Evolutionary conservation across 331 rosid genomes (phyloP).

Genomic region (Erythrophleum ivorense): DNA sequence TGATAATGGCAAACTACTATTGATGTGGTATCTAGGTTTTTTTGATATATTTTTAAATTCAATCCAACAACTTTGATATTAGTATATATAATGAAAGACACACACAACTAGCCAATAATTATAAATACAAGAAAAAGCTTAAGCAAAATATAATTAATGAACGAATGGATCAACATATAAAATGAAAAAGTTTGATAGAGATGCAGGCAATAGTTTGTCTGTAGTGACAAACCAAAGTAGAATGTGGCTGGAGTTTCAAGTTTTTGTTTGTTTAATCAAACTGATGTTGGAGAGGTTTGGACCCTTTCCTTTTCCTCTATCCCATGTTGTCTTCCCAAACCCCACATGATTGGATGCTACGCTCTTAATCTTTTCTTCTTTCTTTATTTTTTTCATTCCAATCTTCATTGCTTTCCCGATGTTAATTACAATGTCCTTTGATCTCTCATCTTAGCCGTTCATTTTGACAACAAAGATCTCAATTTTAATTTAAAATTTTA

Average conservation of each 20-base stretch:
- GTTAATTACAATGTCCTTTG: too few relatives aligned
- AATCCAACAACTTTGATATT: neutral
- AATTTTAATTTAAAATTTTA: too few relatives aligned
- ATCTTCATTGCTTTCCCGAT: too few relatives aligned
- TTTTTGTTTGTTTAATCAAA: neutral
- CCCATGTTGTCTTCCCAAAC: neutral
- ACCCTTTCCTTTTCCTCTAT: neutral
- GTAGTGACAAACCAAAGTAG: conserved; percentile 1
- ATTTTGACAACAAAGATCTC: too few relatives aligned
- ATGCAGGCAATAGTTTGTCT: conserved; percentile 24
- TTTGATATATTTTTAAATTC: neutral
- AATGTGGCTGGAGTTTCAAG: neutral
- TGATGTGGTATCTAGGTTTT: neutral
- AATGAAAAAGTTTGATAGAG: neutral
- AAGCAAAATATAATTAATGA: too few relatives aligned
- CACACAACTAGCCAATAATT: neutral
- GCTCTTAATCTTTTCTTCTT: too few relatives aligned
- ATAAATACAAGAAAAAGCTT: too few relatives aligned
- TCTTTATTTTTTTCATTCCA: too few relatives aligned
- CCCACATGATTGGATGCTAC: neutral
- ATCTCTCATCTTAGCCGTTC: too few relatives aligned
- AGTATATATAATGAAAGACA: neutral
- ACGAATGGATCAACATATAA: neutral
- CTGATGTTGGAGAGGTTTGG: neutral
- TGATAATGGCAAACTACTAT: neutral